Percentiles rank a stretch among this genome's conserved stretches.
Conservation (phyloP, 805 yeast genomes). For the Metschnikowia rubicola region DNA sequence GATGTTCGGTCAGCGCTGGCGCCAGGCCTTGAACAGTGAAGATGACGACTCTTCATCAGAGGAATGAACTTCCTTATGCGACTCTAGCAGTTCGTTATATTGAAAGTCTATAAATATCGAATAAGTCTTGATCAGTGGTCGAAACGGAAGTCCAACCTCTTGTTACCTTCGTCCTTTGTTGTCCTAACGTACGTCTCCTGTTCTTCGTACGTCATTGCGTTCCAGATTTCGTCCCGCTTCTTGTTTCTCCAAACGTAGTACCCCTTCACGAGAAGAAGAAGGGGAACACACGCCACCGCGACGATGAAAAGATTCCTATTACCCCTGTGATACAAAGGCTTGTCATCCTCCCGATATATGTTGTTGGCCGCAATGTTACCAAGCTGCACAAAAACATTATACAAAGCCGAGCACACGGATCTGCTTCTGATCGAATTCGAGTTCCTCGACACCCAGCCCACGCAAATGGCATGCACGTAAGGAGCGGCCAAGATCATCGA, state of each 20-base stretch:
- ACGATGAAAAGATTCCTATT: slow-evolving; percentile 38
- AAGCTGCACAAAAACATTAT: slow-evolving; percentile 61
- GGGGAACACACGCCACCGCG: slow-evolving; percentile 23
- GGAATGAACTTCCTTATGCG: too few relatives aligned
- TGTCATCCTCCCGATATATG: slow-evolving; percentile 54
- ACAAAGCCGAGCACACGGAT: slow-evolving; percentile 62
- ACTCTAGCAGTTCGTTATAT: too few relatives aligned
- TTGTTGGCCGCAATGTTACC: slow-evolving; percentile 53
- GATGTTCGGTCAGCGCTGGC: slow-evolving; percentile 9
- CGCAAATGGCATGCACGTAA: slow-evolving; percentile 52
- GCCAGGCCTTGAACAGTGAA: slow-evolving; percentile 1
- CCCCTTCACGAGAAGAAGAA: slow-evolving; percentile 25
- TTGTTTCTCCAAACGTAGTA: slow-evolving; percentile 44
- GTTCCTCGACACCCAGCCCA: slow-evolving; percentile 60
- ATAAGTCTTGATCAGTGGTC: slow-evolving; percentile 18
- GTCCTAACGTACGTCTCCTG: slow-evolving; percentile 42
- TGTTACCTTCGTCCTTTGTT: slow-evolving; percentile 54
- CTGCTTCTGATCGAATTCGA: slow-evolving; percentile 61
- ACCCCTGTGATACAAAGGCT: slow-evolving; percentile 59
- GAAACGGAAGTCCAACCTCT: slow-evolving; percentile 50
- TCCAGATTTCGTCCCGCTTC: slow-evolving; percentile 49
- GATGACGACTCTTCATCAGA: not conserved
- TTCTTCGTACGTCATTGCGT: slow-evolving; percentile 46
- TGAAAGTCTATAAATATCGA: not conserved
- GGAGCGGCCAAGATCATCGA: slow-evolving; percentile 43